These are phyloP conservation scores for Auricularia heimuer DNA, from an alignment of 768 basidiomycete genomes.

Conservation along the genomic window DNA sequence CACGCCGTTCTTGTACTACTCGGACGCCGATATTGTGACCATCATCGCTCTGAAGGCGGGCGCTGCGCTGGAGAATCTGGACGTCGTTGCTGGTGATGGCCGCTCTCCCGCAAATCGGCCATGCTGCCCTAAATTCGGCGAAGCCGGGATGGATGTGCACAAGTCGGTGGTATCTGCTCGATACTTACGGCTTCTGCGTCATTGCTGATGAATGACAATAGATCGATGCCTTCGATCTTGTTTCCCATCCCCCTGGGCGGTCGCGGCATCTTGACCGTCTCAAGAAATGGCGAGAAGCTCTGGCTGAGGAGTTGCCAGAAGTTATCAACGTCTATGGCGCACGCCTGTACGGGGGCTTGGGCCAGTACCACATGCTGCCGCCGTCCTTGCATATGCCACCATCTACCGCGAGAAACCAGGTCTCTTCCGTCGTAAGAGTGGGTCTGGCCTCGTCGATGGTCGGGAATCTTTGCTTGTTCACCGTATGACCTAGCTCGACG, in stretches of 20 bases:
- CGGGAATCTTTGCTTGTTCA: slow-evolving; percentile 79
- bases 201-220: slow-evolving; percentile 20
- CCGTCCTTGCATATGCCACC: slow-evolving; percentile 82
- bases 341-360: slow-evolving; percentile 76
- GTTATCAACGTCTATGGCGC: slow-evolving; percentile 89
- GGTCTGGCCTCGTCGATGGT: slow-evolving; percentile 73
- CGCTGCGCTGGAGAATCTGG: slow-evolving; percentile 51
- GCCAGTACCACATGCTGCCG: slow-evolving; percentile 73
- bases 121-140: slow-evolving; percentile 95
- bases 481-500: slow-evolving; percentile 57
- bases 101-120: slow-evolving; percentile 78
- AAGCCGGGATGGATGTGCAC: slow-evolving; percentile 93
- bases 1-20: slow-evolving; percentile 73
- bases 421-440: slow-evolving; percentile 70
- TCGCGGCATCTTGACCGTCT: slow-evolving; percentile 68
- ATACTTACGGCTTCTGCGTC: not conserved
- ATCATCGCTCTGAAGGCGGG: slow-evolving; percentile 58
- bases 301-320: slow-evolving; percentile 77
- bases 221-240: slow-evolving; percentile 83
- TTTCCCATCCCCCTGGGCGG: slow-evolving; percentile 83
- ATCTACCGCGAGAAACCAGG: slow-evolving; percentile 55
- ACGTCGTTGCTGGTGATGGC: slow-evolving; percentile 71
- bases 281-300: slow-evolving; percentile 57
- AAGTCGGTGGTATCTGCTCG: slow-evolving; percentile 48
- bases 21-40: slow-evolving; percentile 76